These are phyloP conservation scores for Larix kaempferi DNA, from an alignment of 75 land plant species.

Conservation along the genomic window DNA sequence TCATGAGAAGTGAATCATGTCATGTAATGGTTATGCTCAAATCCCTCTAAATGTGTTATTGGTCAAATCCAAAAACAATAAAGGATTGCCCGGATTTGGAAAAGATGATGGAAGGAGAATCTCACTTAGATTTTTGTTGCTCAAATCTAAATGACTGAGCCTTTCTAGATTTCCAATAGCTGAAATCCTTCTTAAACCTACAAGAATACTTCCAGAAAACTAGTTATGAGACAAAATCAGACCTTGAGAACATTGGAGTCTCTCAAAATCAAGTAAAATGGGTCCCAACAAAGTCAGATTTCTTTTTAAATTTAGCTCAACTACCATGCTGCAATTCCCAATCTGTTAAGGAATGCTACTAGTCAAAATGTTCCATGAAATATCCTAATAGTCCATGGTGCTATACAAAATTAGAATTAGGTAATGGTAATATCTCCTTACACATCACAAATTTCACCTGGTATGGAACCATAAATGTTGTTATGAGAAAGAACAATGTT, in stretches of 20 bases:
- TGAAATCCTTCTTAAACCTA: conserved; percentile 17
- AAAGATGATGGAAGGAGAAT: conserved; percentile 7
- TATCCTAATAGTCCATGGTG: conserved; percentile 78
- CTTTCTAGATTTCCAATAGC: conserved; percentile 30
- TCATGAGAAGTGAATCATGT: too few relatives aligned
- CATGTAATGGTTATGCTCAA: too few relatives aligned
- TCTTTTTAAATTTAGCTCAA: conserved; percentile 43
- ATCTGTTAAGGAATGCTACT: conserved; percentile 47
- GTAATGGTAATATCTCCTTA: conserved; percentile 37
- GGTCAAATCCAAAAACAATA: conserved; percentile 36
- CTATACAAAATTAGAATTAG: conserved; percentile 57
- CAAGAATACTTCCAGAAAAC: conserved; percentile 39
- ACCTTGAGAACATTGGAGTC: conserved; percentile 37
- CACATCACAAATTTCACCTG: conserved; percentile 48
- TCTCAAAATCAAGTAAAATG: conserved; percentile 24
- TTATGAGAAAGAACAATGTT: too few relatives aligned
- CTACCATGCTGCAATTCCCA: conserved; percentile 40
- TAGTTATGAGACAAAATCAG: conserved; percentile 40
- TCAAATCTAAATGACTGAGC: conserved; percentile 46
- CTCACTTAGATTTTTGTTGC: conserved; percentile 41
- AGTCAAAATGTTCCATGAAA: conserved; percentile 39
- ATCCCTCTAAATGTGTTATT: conserved; percentile 44
- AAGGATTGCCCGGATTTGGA: conserved; percentile 6
- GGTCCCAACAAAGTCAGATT: conserved; percentile 54
- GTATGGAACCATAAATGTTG: conserved; percentile 69